A percentile compares a stretch with the other conserved stretches of the same genome.
Evolutionary conservation across 805 yeast genomes (phyloP).

Genomic region (Yarrowia osloensis): DNA sequence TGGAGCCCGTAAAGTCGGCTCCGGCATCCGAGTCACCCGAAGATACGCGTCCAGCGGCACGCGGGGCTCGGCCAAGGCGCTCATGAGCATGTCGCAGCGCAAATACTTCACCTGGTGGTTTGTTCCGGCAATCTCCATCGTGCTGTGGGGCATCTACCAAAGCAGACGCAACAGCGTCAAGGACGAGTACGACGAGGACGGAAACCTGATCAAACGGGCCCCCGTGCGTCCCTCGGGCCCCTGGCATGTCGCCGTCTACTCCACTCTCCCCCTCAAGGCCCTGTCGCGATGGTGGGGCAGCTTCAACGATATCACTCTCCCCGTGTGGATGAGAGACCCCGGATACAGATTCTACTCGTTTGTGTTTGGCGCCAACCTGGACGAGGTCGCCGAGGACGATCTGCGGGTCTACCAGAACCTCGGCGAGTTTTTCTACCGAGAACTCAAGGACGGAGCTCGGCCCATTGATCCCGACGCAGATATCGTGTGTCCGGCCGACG

Average conservation of each 20-base stretch:
- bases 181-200: slow-evolving; percentile 32
- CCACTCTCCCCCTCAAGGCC: slow-evolving; percentile 87
- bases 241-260: slow-evolving; percentile 88
- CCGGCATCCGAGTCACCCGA: slow-evolving; percentile 29
- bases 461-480: slow-evolving; percentile 67
- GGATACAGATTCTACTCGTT: slow-evolving; percentile 76
- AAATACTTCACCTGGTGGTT: slow-evolving; percentile 36
- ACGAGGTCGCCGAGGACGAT: slow-evolving; percentile 85
- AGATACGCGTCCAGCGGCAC: slow-evolving; percentile 31
- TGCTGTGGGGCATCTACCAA: slow-evolving; percentile 35
- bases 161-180: slow-evolving; percentile 28
- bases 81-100: slow-evolving; percentile 24
- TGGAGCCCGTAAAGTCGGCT: slow-evolving; percentile 21
- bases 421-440: slow-evolving; percentile 88
- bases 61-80: slow-evolving; percentile 6
- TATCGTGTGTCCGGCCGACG: slow-evolving; percentile 91
- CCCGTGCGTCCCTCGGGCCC: slow-evolving; percentile 48
- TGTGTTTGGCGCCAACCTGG: slow-evolving; percentile 82
- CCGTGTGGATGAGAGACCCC: slow-evolving; percentile 84
- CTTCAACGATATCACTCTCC: slow-evolving; percentile 78
- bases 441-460: slow-evolving; percentile 72
- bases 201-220: slow-evolving; percentile 22
- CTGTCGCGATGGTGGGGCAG: slow-evolving; percentile 94
- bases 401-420: slow-evolving; percentile 73
- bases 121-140: slow-evolving; percentile 37